Evolutionary conservation across 2,329 filamentous ascomycete genomes (phyloP).

Genomic region (Pseudovirgaria hyperparasitica): DNA sequence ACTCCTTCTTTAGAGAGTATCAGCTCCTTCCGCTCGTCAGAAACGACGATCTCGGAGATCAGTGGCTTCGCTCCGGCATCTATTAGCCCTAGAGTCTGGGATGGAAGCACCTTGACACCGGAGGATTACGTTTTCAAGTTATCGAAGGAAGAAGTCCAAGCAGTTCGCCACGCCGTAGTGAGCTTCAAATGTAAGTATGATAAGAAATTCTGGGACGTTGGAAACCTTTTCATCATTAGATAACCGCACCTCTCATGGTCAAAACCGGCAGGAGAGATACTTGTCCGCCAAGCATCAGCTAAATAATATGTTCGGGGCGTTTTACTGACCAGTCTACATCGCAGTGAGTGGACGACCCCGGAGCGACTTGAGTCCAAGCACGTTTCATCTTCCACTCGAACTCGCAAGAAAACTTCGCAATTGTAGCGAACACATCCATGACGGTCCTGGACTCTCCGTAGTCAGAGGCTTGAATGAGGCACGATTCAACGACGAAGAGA

Average conservation of each 20-base stretch:
- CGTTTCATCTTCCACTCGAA: slow-evolving; percentile 14
- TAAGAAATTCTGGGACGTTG: neutral
- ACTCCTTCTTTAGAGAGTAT: no score
- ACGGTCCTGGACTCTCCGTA: slow-evolving; percentile 17
- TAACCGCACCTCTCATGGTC: slow-evolving; percentile 1
- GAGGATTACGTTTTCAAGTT: slow-evolving; percentile 17
- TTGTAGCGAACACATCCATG: slow-evolving; percentile 17
- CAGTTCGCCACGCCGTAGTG: slow-evolving; percentile 20
- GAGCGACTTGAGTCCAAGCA: slow-evolving; percentile 11
- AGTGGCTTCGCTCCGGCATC: no score
- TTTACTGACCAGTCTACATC: neutral
- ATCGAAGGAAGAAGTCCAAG: slow-evolving; percentile 12
- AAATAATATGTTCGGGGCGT: slow-evolving; percentile 1
- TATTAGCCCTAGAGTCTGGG: slow-evolving; percentile 24
- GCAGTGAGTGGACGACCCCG: slow-evolving; percentile 10
- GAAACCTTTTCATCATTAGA: neutral
- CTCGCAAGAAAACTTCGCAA: slow-evolving; percentile 13
- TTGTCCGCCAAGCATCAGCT: slow-evolving; percentile 2
- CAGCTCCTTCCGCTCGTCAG: no score
- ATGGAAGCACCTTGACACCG: slow-evolving; percentile 14
- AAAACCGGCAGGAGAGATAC: slow-evolving; percentile 1
- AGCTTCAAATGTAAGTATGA: slow-evolving; percentile 18
- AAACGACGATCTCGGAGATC: no score
- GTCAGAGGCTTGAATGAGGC: slow-evolving; percentile 19
- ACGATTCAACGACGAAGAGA: slow-evolving; percentile 23